Base-by-base conservation (phyloP, 768 basidiomycete species). In the Pisolithus microcarpus region DNA sequence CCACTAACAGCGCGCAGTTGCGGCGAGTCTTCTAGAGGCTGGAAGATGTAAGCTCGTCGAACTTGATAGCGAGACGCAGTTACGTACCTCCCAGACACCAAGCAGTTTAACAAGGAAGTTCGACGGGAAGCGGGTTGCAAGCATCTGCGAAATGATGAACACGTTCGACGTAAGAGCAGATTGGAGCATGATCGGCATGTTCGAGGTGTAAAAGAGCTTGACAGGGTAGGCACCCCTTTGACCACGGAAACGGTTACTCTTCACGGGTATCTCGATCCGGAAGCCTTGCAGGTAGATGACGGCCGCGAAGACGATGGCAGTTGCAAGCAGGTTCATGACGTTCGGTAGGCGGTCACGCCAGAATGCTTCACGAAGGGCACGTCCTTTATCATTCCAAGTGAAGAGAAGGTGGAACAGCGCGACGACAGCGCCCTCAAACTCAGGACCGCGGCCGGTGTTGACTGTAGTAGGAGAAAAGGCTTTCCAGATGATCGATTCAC, bases 161-260 rank as follows among this genome's bases (percentile, higher is more conserved):
- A 99, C 84, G 68, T 99, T 95, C 52, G 83, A 86, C 1, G 91
- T 91, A 51, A 98, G 74, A 13, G 94, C 94, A 13, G 81, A 84
- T 72, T 98, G 90, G 53, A 98, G 81, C 95, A 99, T 99, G 76
- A 99, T 98, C 51, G 95, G 95, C 95, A 97, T 99, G 75, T 98
- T 99, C 40, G 83, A 87, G 15, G 96, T 98, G 72, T 98, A 99
- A 75, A 99, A 98, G 36, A 98, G 82, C 74, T 98, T 98, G 75
- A 99, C 80, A 47, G 96, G 96, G 75, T 97, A 98, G 13, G 82
- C 80, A 38, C 91, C 94, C 28, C 94, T 80, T 68, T 97, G 93
- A n/a, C 96, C 96, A 52, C 93, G 80, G 84, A 93, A 91, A 57
- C 83, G 81, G 76, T 90, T 93, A 73, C 84, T 87, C 80, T 98